Conservation (phyloP, 2,329 filamentous ascomycete genomes). For the Colletotrichum acutatum region DNA sequence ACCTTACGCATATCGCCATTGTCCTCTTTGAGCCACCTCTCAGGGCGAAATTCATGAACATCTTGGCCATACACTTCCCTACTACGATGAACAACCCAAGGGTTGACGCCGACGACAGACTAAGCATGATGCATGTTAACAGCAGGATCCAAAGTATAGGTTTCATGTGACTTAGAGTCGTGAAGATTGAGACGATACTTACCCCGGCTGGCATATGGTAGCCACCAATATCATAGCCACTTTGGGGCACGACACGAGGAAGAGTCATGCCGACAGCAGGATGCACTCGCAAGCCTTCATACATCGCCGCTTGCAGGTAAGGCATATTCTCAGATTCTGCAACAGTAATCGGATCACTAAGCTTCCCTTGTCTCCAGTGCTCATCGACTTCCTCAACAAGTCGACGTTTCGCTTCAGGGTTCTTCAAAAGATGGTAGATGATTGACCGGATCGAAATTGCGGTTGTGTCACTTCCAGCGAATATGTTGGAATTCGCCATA, state of each 20-base stretch:
- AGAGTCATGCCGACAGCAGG: constrained; percentile 27
- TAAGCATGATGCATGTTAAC: not conserved
- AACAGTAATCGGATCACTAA: constrained; percentile 5
- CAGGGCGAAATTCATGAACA: constrained; percentile 19
- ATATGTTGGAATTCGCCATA: constrained; percentile 17
- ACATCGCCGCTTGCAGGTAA: constrained; percentile 20
- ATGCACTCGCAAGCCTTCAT: constrained; percentile 20
- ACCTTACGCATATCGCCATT: constrained; percentile 21
- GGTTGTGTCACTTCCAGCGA: constrained; percentile 25
- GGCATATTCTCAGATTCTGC: constrained; percentile 21
- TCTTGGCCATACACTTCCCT: constrained; percentile 14
- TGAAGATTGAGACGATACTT: not conserved
- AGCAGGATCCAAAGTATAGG: not conserved
- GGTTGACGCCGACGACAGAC: constrained; percentile 40
- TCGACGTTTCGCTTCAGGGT: constrained; percentile 2
- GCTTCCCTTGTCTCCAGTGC: not conserved
- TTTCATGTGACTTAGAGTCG: too few relatives aligned
- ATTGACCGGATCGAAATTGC: constrained; percentile 20
- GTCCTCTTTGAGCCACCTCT: constrained; percentile 23
- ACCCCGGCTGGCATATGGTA: constrained; percentile 40
- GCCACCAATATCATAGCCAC: constrained; percentile 36
- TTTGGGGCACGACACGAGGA: constrained; percentile 11
- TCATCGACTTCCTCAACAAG: constrained; percentile 8
- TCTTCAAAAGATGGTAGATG: constrained; percentile 16
- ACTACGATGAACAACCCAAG: constrained; percentile 41